Evolutionary conservation across 352 stramenopile genomes (phyloP).

Genomic region (Globisporangium lucens): DNA sequence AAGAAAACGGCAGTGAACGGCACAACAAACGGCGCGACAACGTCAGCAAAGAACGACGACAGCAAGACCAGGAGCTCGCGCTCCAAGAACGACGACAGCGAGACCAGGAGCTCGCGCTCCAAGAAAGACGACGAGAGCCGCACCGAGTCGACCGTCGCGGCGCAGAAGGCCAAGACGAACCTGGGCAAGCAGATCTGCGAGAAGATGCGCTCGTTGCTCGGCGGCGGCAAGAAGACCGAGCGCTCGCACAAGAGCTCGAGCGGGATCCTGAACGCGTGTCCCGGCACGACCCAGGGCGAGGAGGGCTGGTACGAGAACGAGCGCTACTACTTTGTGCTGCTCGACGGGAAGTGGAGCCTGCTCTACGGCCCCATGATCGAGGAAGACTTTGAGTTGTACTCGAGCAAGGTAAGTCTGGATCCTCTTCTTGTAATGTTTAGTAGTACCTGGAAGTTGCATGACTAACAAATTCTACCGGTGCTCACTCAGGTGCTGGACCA

Average conservation of each 20-base stretch:
- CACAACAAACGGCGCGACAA: not conserved
- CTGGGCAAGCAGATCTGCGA: constrained; percentile 78
- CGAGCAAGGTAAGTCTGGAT: constrained; percentile 42
- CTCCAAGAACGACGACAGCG: constrained; percentile 12
- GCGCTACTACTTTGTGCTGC: constrained; percentile 82
- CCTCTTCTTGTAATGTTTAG: not conserved
- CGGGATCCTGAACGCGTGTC: constrained; percentile 78
- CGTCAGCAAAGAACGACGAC: not conserved
- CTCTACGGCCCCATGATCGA: constrained; percentile 84
- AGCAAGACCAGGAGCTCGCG: constrained; percentile 22
- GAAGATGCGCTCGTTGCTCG: constrained; percentile 78
- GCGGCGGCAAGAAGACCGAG: constrained; percentile 68
- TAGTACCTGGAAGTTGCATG: not conserved
- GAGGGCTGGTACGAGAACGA: constrained; percentile 88
- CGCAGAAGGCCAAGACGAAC: constrained; percentile 35
- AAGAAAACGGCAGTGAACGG: constrained; percentile 7
- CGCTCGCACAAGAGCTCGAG: constrained; percentile 59
- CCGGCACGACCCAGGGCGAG: constrained; percentile 74
- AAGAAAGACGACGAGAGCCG: constrained; percentile 59
- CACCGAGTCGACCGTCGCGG: constrained; percentile 27
- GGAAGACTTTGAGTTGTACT: constrained; percentile 79
- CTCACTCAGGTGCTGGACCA: constrained; percentile 57
- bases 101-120: constrained; percentile 20
- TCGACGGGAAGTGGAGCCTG: constrained; percentile 84
- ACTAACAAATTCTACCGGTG: not conserved